Percentiles rank a stretch among this genome's conserved stretches.
These are phyloP conservation scores for Lolium multiflorum DNA, from an alignment of 176 grass and related monocot genomes.

Conservation along the genomic window DNA sequence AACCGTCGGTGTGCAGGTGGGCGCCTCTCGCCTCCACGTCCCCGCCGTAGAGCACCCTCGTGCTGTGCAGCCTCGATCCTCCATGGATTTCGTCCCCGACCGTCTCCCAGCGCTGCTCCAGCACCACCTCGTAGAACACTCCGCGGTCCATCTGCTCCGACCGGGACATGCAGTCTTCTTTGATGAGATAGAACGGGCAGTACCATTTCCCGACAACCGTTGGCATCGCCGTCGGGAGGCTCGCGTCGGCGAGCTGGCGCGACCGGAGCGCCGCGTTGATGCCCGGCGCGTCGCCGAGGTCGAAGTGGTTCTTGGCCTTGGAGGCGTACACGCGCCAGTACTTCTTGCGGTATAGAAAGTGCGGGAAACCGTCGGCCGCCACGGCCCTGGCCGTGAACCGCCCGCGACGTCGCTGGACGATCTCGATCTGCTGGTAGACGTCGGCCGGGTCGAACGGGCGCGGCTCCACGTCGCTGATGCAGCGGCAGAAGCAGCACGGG, in stretches of 20 bases:
- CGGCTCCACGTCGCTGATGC: too few relatives aligned
- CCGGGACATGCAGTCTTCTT: not conserved
- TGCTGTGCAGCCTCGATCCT: too few relatives aligned
- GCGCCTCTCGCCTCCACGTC: too few relatives aligned
- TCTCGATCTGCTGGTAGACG: too few relatives aligned
- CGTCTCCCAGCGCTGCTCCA: conserved; percentile 1
- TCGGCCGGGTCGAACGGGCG: too few relatives aligned
- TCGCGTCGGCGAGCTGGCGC: conserved; percentile 14
- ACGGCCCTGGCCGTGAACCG: too few relatives aligned
- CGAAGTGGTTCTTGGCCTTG: not conserved
- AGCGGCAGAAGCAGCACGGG: too few relatives aligned
- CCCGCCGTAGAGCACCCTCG: too few relatives aligned
- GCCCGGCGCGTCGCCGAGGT: conserved; percentile 6
- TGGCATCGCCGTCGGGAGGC: not conserved
- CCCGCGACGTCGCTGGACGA: too few relatives aligned
- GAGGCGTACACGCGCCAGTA: conserved; percentile 1
- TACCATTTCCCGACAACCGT: conserved; percentile 6
- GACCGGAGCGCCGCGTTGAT: not conserved
- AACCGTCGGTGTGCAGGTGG: too few relatives aligned
- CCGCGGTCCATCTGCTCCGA: not conserved
- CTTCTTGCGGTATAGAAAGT: not conserved
- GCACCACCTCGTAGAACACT: not conserved
- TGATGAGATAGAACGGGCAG: conserved; percentile 13
- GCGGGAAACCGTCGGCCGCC: not conserved
- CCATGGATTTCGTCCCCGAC: too few relatives aligned